Percentiles rank a stretch among this genome's conserved stretches.
Evolutionary conservation across 805 yeast species (phyloP).

Genomic region (Saturnispora ahearnii): DNA sequence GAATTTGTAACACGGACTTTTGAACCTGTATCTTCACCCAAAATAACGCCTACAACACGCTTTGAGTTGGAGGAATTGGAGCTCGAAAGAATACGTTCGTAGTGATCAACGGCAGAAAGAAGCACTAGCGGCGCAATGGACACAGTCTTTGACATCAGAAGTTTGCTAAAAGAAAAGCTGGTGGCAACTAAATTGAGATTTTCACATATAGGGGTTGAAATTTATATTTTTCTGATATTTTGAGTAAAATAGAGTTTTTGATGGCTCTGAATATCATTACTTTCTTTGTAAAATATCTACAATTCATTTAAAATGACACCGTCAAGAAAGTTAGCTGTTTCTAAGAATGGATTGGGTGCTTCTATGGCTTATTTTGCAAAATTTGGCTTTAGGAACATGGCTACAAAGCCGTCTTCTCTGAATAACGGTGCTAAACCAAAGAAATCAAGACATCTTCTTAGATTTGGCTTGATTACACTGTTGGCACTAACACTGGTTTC

Average conservation of each 20-base stretch:
- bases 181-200: neutral
- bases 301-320: neutral
- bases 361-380: neutral
- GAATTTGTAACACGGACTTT: constrained; percentile 76
- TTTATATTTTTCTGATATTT: neutral
- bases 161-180: neutral
- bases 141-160: constrained; percentile 38
- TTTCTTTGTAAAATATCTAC: too few species aligned
- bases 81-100: constrained; percentile 62
- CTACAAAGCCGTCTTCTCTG: neutral
- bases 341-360: neutral
- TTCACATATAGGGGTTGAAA: neutral
- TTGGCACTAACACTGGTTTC: constrained; percentile 10
- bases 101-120: constrained; percentile 91
- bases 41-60: constrained; percentile 87
- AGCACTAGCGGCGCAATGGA: constrained; percentile 93
- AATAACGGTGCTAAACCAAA: neutral
- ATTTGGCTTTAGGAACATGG: neutral
- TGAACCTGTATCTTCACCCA: constrained; percentile 53
- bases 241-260: too few species aligned
- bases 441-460: constrained; percentile 5
- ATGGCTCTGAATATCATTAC: too few species aligned
- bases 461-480: constrained; percentile 7
- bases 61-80: constrained; percentile 36
- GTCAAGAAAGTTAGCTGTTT: neutral